These are phyloP conservation scores for Penicillium mononematosum DNA, from an alignment of 495 filamentous ascomycete species.

Conservation along the genomic window DNA sequence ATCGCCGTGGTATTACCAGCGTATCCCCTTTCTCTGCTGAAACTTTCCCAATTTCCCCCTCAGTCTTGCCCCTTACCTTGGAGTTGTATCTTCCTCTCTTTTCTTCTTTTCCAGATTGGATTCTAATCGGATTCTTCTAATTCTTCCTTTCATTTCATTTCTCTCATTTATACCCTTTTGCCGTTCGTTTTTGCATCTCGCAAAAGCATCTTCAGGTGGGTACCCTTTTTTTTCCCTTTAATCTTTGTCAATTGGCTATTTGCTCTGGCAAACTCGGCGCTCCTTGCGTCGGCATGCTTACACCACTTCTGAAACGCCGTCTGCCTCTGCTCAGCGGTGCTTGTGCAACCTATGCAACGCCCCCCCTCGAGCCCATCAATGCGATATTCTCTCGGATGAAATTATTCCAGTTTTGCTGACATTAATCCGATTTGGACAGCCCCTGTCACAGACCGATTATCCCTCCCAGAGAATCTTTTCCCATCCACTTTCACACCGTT, in stretches of 20 bases:
- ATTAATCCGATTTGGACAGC: conserved; percentile 11
- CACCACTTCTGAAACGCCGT: conserved; percentile 28
- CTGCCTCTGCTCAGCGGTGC: conserved; percentile 16
- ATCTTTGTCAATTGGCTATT: background rate
- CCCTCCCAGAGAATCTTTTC: conserved; percentile 18
- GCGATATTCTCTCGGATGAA: conserved; percentile 14
- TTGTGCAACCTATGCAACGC: conserved; percentile 24
- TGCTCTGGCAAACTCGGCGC: conserved; percentile 5
- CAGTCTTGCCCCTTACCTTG: conserved; percentile 26
- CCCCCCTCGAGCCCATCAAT: conserved; percentile 14
- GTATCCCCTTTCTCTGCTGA: conserved; percentile 33
- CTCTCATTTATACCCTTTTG: conserved; percentile 6
- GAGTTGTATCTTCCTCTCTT: conserved; percentile 19
- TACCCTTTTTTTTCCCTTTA: conserved; percentile 19
- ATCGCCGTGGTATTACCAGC: conserved; percentile 8
- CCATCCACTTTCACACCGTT: conserved; percentile 23
- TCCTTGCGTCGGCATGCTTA: conserved; percentile 29
- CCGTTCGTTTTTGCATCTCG: conserved; percentile 10
- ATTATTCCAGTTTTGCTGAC: conserved; percentile 14
- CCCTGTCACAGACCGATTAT: conserved; percentile 16
- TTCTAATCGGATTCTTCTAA: conserved; percentile 18
- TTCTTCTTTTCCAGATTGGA: conserved; percentile 14
- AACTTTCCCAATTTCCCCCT: conserved; percentile 32
- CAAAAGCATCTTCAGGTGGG: conserved; percentile 5
- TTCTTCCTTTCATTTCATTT: conserved; percentile 19